phyloP scores from a whole-genome alignment of 176 grass and related monocot species.

The Oryza coarctata region DNA sequence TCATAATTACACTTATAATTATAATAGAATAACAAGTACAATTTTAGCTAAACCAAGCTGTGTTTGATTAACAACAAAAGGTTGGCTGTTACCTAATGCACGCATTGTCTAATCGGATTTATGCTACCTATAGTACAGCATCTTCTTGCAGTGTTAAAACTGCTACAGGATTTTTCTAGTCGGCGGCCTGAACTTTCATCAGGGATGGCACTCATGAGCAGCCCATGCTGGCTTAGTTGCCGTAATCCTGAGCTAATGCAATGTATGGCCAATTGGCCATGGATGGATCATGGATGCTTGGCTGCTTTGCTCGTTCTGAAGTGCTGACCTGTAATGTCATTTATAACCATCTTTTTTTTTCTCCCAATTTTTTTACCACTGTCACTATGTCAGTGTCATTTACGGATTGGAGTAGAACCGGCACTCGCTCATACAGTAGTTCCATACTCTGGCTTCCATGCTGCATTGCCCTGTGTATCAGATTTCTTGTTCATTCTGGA shows the following conservation, averaged over 20 bases:
- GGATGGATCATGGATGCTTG: too few species aligned
- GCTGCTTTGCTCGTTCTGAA: neutral
- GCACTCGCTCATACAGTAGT: neutral
- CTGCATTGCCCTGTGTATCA: neutral
- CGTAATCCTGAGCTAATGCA: neutral
- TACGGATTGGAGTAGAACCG: neutral
- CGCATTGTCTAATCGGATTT: neutral
- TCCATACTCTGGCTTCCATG: neutral
- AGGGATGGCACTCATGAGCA: constrained; percentile 16
- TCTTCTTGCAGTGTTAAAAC: neutral
- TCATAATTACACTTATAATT: too few species aligned
- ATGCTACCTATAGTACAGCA: neutral
- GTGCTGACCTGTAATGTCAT: too few species aligned
- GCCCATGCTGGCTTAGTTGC: neutral
- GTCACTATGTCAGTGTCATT: neutral
- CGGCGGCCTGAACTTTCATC: neutral
- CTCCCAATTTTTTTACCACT: neutral
- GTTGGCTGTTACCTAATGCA: neutral
- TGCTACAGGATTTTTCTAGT: neutral
- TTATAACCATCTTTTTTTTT: too few species aligned
- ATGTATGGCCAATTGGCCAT: neutral
- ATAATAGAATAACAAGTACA: too few species aligned
- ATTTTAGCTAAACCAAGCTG: neutral
- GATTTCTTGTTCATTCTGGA: neutral
- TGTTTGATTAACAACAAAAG: neutral